Conservation (phyloP, 805 yeast species). For the Metschnikowia aberdeeniae region DNA sequence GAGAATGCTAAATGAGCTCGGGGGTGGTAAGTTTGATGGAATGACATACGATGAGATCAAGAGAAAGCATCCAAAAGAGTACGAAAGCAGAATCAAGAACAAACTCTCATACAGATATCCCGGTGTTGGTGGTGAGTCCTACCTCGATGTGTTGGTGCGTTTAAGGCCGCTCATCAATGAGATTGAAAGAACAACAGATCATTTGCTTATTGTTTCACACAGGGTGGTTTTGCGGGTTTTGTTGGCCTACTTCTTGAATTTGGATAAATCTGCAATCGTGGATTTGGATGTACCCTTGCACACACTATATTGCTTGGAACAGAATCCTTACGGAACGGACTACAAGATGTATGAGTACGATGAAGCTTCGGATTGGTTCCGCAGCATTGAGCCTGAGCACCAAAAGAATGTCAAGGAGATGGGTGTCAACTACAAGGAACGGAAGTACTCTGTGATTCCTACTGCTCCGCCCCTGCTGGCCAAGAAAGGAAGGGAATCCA, state of each 20-base stretch:
- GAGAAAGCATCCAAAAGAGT: conserved; percentile 68
- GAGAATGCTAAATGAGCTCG: conserved; percentile 90
- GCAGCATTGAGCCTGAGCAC: conserved; percentile 55
- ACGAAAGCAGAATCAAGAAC: conserved; percentile 66
- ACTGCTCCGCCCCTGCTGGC: conserved; percentile 56
- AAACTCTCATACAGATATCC: conserved; percentile 89
- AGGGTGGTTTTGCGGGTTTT: conserved; percentile 87
- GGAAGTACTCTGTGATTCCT: conserved; percentile 72
- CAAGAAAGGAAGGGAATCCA: conserved; percentile 8
- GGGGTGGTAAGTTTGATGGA: conserved; percentile 91
- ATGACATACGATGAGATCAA: conserved; percentile 88
- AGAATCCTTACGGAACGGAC: conserved; percentile 93
- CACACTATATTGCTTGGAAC: conserved; percentile 83
- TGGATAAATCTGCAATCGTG: conserved; percentile 74
- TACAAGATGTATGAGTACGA: conserved; percentile 88
- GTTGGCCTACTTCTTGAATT: conserved; percentile 82
- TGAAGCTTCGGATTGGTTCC: conserved; percentile 74
- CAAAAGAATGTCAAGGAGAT: conserved; percentile 62
- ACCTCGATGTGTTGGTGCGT: conserved; percentile 87
- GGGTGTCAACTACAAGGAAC: conserved; percentile 63
- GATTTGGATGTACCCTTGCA: conserved; percentile 92
- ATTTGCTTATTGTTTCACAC: conserved; percentile 78
- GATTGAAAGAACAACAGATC: conserved; percentile 86
- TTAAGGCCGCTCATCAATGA: conserved; percentile 88
- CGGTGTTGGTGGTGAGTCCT: conserved; percentile 96